phyloP scores from a whole-genome alignment of 768 basidiomycete genomes.

The Calocybe cyanea region DNA sequence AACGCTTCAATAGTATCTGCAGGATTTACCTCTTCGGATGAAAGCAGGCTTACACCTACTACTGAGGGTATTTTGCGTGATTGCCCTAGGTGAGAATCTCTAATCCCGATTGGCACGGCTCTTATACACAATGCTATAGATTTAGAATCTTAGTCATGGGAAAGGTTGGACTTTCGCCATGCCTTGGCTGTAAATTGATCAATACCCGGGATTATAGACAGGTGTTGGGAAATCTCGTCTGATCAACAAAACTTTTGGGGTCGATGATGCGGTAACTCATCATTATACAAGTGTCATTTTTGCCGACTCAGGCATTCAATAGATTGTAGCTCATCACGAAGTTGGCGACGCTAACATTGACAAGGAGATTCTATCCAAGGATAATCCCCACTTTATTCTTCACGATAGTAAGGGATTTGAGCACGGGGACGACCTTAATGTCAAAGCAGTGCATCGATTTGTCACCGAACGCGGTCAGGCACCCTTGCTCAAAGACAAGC shows the following conservation, averaged over 20 bases:
- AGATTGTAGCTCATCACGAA: conserved; percentile 19
- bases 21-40: background rate
- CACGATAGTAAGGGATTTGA: conserved; percentile 30
- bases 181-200: background rate
- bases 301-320: background rate
- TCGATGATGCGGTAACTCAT: conserved; percentile 18
- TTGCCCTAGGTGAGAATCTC: conserved; percentile 11
- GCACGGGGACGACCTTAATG: conserved; percentile 20
- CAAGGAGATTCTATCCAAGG: conserved; percentile 20
- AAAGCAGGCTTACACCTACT: conserved; percentile 5
- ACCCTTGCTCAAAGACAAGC: conserved; percentile 19
- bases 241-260: conserved; percentile 25
- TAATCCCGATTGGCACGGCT: background rate
- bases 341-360: conserved; percentile 23
- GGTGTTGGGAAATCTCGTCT: conserved; percentile 27
- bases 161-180: conserved; percentile 15
- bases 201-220: conserved; percentile 11
- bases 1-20: too few relatives aligned
- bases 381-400: conserved; percentile 25
- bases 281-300: background rate
- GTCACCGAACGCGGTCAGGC: conserved; percentile 15
- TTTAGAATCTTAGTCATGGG: conserved; percentile 25
- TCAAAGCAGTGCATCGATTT: conserved; percentile 21
- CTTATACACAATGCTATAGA: conserved; percentile 2
- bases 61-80: conserved; percentile 14